phyloP scores from a whole-genome alignment of 768 basidiomycete species.

The Rossbeevera mucosa region DNA sequence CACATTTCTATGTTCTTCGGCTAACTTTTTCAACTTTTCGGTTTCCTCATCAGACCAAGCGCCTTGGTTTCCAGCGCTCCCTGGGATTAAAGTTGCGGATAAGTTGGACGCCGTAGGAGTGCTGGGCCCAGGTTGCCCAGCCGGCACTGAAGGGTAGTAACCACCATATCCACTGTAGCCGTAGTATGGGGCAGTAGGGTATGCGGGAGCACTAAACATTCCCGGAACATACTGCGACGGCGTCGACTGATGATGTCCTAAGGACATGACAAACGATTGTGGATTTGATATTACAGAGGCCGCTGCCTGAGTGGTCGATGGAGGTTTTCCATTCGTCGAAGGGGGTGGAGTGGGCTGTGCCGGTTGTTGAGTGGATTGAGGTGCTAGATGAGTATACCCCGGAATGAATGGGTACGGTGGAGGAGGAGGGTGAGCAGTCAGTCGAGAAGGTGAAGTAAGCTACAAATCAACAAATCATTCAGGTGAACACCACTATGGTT shows the following conservation, averaged over 20 bases:
- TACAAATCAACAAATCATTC: slow-evolving; percentile 27
- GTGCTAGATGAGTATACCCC: slow-evolving; percentile 28
- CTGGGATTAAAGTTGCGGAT: slow-evolving; percentile 13
- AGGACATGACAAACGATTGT: slow-evolving; percentile 66
- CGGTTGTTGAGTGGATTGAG: slow-evolving; percentile 30
- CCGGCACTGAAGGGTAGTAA: slow-evolving; percentile 29
- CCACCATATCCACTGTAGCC: slow-evolving; percentile 40
- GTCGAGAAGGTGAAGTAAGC: slow-evolving; percentile 70
- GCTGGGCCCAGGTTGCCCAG: slow-evolving; percentile 23
- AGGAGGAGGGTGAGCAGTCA: slow-evolving; percentile 64
- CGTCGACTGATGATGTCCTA: slow-evolving; percentile 51
- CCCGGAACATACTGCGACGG: slow-evolving; percentile 41
- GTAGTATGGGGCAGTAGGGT: slow-evolving; percentile 64
- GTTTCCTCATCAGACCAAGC: slow-evolving; percentile 79
- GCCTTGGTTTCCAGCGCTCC: slow-evolving; percentile 52
- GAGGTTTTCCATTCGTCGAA: slow-evolving; percentile 30
- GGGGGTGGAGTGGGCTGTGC: slow-evolving; percentile 36
- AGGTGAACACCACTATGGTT: slow-evolving; percentile 2
- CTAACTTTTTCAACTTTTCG: slow-evolving; percentile 60
- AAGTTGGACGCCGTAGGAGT: slow-evolving; percentile 25
- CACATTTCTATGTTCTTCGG: slow-evolving; percentile 57
- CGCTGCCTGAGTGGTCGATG: slow-evolving; percentile 31
- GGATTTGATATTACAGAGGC: slow-evolving; percentile 63
- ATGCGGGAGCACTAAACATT: slow-evolving; percentile 35
- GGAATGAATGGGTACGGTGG: slow-evolving; percentile 49